These are phyloP conservation scores for Globisporangium paddicum DNA, from an alignment of 352 stramenopile genomes.

Conservation along the genomic window DNA sequence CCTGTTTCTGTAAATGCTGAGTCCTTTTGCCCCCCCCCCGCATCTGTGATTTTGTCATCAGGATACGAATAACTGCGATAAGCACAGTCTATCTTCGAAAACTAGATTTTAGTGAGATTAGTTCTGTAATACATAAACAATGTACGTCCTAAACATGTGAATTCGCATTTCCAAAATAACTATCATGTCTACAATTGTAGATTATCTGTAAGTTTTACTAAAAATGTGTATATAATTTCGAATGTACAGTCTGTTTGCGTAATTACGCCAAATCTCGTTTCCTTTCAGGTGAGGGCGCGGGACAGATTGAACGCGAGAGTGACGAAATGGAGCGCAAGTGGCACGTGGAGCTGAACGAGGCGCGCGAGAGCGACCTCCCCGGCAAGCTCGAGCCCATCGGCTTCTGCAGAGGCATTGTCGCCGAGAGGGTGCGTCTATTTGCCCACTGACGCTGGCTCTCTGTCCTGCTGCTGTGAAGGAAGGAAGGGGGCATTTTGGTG, in stretches of 20 bases:
- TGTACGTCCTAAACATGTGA: too few relatives aligned
- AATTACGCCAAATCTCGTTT: not conserved
- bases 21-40: too few relatives aligned
- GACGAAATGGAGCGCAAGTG: conserved; percentile 55
- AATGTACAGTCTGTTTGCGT: not conserved
- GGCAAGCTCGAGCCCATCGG: conserved; percentile 59
- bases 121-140: too few relatives aligned
- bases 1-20: too few relatives aligned
- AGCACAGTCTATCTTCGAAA: too few relatives aligned
- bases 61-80: too few relatives aligned
- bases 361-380: conserved; percentile 65
- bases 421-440: conserved; percentile 42
- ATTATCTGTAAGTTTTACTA: too few relatives aligned
- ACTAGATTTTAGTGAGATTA: too few relatives aligned
- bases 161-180: too few relatives aligned
- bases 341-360: conserved; percentile 72
- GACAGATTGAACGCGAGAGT: not conserved
- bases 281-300: not conserved
- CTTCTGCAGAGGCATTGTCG: conserved; percentile 51
- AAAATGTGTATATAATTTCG: too few relatives aligned
- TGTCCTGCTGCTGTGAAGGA: not conserved
- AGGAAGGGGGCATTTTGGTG: not conserved
- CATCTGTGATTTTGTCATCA: too few relatives aligned
- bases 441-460: not conserved
- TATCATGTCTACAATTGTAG: too few relatives aligned